phyloP scores from a whole-genome alignment of 2,329 filamentous ascomycete species.

The Laburnicola sp. region DNA sequence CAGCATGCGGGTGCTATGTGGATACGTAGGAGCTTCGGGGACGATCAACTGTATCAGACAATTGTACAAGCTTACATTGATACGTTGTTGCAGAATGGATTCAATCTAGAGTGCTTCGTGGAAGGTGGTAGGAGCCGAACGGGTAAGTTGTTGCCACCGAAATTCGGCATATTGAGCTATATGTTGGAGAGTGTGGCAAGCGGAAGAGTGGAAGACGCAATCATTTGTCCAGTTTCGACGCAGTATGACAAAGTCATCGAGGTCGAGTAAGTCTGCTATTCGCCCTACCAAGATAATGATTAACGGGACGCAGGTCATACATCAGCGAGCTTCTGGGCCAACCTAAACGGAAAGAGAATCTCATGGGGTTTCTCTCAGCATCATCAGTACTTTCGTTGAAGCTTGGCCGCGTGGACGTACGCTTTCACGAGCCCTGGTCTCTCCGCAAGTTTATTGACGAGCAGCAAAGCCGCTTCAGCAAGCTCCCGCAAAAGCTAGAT shows the following conservation, averaged over 20 bases:
- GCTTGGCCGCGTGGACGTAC: constrained; percentile 88
- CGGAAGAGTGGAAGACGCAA: constrained; percentile 83
- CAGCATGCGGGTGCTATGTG: constrained; percentile 97
- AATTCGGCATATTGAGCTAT: constrained; percentile 93
- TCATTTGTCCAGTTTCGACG: constrained; percentile 93
- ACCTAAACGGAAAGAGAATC: constrained; percentile 93
- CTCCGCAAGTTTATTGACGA: constrained; percentile 77
- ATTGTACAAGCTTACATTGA: constrained; percentile 98
- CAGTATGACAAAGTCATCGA: constrained; percentile 99
- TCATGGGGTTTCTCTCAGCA: constrained; percentile 84
- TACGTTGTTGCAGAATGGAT: constrained; percentile 84
- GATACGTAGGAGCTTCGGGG: constrained; percentile 89
- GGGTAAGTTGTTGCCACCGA: constrained; percentile 89
- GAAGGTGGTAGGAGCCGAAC: constrained; percentile 92
- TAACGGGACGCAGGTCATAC: constrained; percentile 64
- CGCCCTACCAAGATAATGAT: background rate
- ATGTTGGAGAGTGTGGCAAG: constrained; percentile 88
- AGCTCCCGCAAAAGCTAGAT: constrained; percentile 39
- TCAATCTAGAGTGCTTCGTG: constrained; percentile 98
- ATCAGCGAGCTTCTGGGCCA: constrained; percentile 91
- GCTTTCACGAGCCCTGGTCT: constrained; percentile 97
- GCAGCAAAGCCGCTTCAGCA: constrained; percentile 65
- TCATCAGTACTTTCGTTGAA: constrained; percentile 87
- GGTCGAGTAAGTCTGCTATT: constrained; percentile 54
- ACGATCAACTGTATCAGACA: constrained; percentile 86